A percentile compares a stretch with the other conserved stretches of the same genome.
Conservation (phyloP, 345 rosid genomes). For the Odontarrhena argentea region DNA sequence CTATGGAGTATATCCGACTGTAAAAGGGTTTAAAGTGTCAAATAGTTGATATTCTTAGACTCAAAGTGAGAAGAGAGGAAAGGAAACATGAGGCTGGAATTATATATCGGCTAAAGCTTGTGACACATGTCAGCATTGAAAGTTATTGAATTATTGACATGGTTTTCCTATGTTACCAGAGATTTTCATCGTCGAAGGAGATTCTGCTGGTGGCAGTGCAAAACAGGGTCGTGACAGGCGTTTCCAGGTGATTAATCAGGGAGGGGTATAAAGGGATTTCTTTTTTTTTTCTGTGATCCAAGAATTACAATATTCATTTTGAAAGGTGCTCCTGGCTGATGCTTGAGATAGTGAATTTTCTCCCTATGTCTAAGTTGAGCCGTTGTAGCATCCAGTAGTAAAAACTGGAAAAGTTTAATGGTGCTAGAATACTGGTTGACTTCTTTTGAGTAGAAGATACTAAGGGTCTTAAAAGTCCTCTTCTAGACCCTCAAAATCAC, state of each 20-base stretch:
- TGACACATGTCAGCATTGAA: slow-evolving; percentile 11
- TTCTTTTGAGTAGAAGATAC: background rate
- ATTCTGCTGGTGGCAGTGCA: slow-evolving; percentile 99
- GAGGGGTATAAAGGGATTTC: background rate
- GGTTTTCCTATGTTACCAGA: slow-evolving; percentile 46
- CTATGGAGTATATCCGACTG: background rate
- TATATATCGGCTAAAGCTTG: slow-evolving; percentile 9
- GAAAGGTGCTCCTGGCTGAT: background rate
- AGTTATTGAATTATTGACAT: slow-evolving; percentile 8
- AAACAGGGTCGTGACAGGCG: slow-evolving; percentile 99
- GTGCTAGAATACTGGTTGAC: background rate
- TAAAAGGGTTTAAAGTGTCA: background rate
- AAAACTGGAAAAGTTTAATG: slow-evolving; percentile 6
- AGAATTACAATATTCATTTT: background rate
- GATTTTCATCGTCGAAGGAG: slow-evolving; percentile 98
- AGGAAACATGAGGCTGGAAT: slow-evolving; percentile 1
- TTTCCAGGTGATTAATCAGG: slow-evolving; percentile 61
- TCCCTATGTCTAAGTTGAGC: slow-evolving; percentile 1
- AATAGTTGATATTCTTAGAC: background rate
- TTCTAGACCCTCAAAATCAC: slow-evolving; percentile 13
- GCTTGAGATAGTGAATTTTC: background rate
- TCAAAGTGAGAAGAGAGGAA: background rate
- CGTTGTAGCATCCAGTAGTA: slow-evolving; percentile 11
- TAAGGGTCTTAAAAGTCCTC: background rate
- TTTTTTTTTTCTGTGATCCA: background rate